Evolutionary conservation across 139 green algal species (phyloP), one percentile per base, ranked within the genome.

Genomic region (Haematococcus lacustris): DNA sequence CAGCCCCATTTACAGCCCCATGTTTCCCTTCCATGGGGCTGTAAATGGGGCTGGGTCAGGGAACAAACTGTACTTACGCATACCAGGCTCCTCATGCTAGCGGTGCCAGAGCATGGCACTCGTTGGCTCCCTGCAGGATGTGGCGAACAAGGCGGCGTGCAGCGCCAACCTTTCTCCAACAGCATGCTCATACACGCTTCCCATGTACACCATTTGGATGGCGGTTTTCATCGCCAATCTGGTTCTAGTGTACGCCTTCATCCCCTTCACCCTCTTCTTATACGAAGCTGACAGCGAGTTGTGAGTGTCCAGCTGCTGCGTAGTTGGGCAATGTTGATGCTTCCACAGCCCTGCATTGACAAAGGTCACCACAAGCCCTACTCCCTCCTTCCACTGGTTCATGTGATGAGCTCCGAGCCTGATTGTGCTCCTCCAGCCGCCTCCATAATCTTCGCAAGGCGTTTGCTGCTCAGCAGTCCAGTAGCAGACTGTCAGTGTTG

Each of bases 221-320:
- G 79, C 80, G 17, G 72, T 89, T 17, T 96, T 94, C 84, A 96
- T 98, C 38, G 63, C 77, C 2, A 94, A 86, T 68, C 84, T 91
- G 6, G 79, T 95, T 30, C 69, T 97, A 33, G 80, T 89, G 7
- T 94, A 91, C 59, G 51, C 91, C 25, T 75, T 97, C 67, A 89
- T 96, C 50, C 94, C 94, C 13, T 97, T 98, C 84, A 88, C 89
- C n/a, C 79, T 97, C 28, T 98, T 98, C 77, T 98, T 93, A 82
- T 98, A 98, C 68, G 94, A 98, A 80, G 89, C 82, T 0, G 94
- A 97, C 80, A 88, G 79, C 41, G 94, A 98, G 6, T 85, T 83
- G 89, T 96, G n/a, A 76, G 75, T 78, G 25, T 66, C 17, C 33
- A 5, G 43, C 17, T n/a, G n/a, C n/a, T n/a, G n/a, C 43, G 9